These are phyloP conservation scores for Murraya paniculata DNA, from an alignment of 345 rosid genomes.

Conservation along the genomic window DNA sequence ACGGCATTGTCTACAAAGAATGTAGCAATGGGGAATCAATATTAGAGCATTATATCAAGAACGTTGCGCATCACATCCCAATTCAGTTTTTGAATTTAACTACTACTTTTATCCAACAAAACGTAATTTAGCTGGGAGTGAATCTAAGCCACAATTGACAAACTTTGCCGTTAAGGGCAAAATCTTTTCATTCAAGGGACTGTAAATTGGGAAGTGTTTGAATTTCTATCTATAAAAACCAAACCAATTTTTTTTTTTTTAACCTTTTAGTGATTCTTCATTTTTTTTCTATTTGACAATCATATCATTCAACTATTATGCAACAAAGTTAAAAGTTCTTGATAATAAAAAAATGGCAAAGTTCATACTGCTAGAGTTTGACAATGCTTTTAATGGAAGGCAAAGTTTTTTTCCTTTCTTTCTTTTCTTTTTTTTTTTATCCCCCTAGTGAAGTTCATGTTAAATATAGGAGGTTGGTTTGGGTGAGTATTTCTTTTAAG, in stretches of 20 bases:
- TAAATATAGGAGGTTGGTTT: too few species aligned
- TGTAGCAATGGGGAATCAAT: not conserved
- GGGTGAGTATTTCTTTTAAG: too few species aligned
- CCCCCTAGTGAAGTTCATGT: too few species aligned
- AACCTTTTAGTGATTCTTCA: not conserved
- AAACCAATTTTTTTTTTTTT: too few species aligned
- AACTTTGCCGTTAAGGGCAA: not conserved
- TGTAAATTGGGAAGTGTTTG: too few species aligned
- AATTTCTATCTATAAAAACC: not conserved
- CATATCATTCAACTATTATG: not conserved
- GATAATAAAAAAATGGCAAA: not conserved
- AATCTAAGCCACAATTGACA: not conserved
- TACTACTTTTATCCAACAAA: not conserved
- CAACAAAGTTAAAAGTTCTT: not conserved
- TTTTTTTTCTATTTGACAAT: not conserved
- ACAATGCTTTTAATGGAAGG: not conserved
- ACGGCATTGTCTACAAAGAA: slow-evolving; percentile 66
- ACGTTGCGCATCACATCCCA: not conserved
- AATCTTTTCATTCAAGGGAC: not conserved
- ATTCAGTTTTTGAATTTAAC: not conserved
- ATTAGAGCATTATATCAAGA: not conserved
- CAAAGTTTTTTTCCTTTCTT: too few species aligned
- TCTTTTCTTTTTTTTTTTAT: too few species aligned
- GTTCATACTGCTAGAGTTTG: not conserved
- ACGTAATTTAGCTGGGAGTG: not conserved